Evolutionary conservation across 495 filamentous ascomycete genomes (phyloP), one percentile per base, ranked within the genome.

Genomic region (Sordaria brevicollis): DNA sequence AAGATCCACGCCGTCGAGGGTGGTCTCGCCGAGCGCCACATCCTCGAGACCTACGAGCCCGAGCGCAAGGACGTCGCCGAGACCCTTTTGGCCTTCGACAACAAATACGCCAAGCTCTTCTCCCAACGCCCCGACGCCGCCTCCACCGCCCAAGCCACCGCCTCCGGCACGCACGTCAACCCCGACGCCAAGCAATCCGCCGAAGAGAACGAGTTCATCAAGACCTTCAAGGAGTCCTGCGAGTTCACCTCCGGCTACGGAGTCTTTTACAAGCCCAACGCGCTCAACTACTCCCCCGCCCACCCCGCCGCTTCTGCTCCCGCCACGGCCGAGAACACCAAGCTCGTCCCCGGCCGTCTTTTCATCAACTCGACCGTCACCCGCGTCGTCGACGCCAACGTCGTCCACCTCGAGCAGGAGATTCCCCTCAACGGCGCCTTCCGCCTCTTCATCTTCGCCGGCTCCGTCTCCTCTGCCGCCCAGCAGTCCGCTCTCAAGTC

Each of bases 401-500:
- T 91, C 31, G 92, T 94, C 15, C 90, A 95, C 73, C 81, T 96
- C 41, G 93, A 96, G 80, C 93, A 97, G 79, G 92, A 94, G 71
- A 84, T 96, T 66, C 93, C 93, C 0, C 83, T 92, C 67, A 96
- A 96, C 79, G 93, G 93, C 68, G 88, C 93, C 10, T 96, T 93
- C 86, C 87, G 92, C 36, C 85, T 97, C 74, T 96, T 92, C 75
- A 76, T 97, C 71, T 95, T 96, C 74, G 92, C 87, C 49, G 93
- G 93, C 70, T 86, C 85, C 35, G 91, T 89, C 68, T 72, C 79
- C 11, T 79, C 80, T 67, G 90, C 87, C 19, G 79, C 81, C 69
- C 82, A 81, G 68, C 49, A 72, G 5, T 70, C 68, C 67, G 91
- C 93, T 4, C 80, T 96, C 37, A 73, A 82, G 19, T 91, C 93